These are phyloP conservation scores for Exophiala phaeomuriformis DNA, from an alignment of 2,329 filamentous ascomycete genomes.

Conservation along the genomic window DNA sequence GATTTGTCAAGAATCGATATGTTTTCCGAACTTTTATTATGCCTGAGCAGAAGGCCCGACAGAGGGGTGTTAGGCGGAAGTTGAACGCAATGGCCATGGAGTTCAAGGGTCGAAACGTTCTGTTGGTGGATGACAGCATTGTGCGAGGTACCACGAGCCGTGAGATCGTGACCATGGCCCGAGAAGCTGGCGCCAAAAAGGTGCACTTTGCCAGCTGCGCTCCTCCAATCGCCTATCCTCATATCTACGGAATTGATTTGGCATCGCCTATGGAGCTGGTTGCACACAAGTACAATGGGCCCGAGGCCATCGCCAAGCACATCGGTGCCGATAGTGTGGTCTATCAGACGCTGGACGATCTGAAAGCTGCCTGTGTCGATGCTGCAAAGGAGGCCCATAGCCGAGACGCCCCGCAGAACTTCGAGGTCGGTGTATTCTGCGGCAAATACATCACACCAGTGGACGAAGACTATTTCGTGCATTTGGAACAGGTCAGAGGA, in stretches of 20 bases:
- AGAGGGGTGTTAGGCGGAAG: conserved; percentile 84
- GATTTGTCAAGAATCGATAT: conserved; percentile 84
- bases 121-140: conserved; percentile 83
- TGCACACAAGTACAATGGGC: conserved; percentile 57
- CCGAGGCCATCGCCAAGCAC: conserved; percentile 55
- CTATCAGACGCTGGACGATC: conserved; percentile 67
- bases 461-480: conserved; percentile 71
- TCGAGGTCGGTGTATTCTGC: conserved; percentile 88
- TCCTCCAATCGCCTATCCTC: conserved; percentile 74
- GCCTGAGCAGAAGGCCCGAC: conserved; percentile 70
- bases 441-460: conserved; percentile 80
- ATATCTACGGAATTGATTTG: conserved; percentile 78
- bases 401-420: conserved; percentile 52
- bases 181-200: conserved; percentile 72
- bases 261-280: conserved; percentile 65
- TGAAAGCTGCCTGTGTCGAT: conserved; percentile 71
- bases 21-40: conserved; percentile 84
- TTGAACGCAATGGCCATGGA: conserved; percentile 79
- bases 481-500: conserved; percentile 64
- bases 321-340: conserved; percentile 71
- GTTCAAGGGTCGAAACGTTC: conserved; percentile 71
- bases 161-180: conserved; percentile 76
- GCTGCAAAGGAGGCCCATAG: conserved; percentile 51
- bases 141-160: conserved; percentile 76
- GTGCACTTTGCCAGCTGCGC: conserved; percentile 78